Base-by-base conservation (phyloP, 2,329 filamentous ascomycete species). In the Coniochaeta pulveracea region DNA sequence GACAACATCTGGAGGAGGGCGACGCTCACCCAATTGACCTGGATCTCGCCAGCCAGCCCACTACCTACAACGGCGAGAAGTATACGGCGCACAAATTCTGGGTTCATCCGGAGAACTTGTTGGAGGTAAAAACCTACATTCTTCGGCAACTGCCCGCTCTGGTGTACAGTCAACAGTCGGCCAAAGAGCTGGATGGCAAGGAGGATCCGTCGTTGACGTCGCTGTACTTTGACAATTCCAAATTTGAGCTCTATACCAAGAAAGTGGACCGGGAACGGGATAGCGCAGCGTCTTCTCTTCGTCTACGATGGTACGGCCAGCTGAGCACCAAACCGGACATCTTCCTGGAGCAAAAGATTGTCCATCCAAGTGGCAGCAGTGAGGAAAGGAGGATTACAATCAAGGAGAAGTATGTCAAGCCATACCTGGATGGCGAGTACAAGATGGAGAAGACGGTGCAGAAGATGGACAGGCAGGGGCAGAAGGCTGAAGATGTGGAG, bases 71-170 rank as follows among this genome's bases (percentile, higher is more conserved):
- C 38, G 72, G 73, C 37, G 84, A 88, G 55, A 69, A 69, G 37
- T 94, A 93, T 54, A 84, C 74, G 14, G 85, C 86, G 4, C 76
- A 89, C 59, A 95, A 94, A 58, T 95, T 94, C 63, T 98, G 91
- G 91, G 80, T 98, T 5, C 91, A 98, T 55, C 73, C 77, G 19
- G 91, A 98, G 49, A 96, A 98, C 58, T 66, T 96, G 18, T 76
- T 96, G 45, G 91, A 98, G 61, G 85, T 96, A 54, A 95, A 96
- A 69, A 96, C 91, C 5, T 78, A 85, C 48, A 93, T 98, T 40
- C 72, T 96, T 19, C 84, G 91, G 40, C 84, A 84, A 37, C 70
- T 98, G 15, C 91, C 91, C 1, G 77, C 93, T 19, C 76, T 98
- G 11, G 80, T 98, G 15, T 98, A 95, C 60, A 95, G 91, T 52